These are phyloP conservation scores for Exobasidium cylindrosporum DNA, from an alignment of 1,284 basidiomycete species.

Conservation along the genomic window DNA sequence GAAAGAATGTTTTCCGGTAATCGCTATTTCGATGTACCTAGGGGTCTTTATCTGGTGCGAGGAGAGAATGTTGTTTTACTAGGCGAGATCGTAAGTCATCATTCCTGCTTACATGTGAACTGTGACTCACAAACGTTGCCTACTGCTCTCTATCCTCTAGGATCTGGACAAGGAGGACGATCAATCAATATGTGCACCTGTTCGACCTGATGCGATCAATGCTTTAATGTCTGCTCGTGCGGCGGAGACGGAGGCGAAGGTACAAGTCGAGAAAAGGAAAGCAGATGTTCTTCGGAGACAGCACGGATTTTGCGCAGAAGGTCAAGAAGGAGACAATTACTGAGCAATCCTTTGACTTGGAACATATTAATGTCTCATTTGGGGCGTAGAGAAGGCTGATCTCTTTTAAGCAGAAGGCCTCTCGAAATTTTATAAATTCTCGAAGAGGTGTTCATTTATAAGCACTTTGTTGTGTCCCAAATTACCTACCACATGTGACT, in stretches of 20 bases:
- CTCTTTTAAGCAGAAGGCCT: too few relatives aligned
- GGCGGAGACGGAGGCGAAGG: constrained; percentile 39
- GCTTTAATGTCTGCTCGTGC: constrained; percentile 38
- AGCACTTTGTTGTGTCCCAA: too few relatives aligned
- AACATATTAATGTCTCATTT: too few relatives aligned
- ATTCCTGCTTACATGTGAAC: neutral
- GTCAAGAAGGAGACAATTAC: too few relatives aligned
- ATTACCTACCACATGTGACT: too few relatives aligned
- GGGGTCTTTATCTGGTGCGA: constrained; percentile 87
- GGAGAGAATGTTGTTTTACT: constrained; percentile 97
- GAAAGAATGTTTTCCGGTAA: constrained; percentile 70
- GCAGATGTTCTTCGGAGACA: constrained; percentile 39
- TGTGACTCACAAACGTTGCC: neutral
- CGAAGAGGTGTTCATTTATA: too few relatives aligned
- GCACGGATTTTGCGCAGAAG: constrained; percentile 49
- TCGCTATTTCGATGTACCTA: constrained; percentile 73
- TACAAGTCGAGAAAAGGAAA: constrained; percentile 41
- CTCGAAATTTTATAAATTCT: too few relatives aligned
- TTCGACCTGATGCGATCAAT: constrained; percentile 38
- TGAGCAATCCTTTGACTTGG: too few relatives aligned
- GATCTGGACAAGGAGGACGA: constrained; percentile 52
- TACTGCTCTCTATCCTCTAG: constrained; percentile 17
- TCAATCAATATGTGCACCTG: constrained; percentile 38
- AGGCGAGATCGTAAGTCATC: constrained; percentile 80
- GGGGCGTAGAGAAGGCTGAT: too few relatives aligned